Evolutionary conservation across 257 asterid genomes (phyloP), one percentile per base, ranked within the genome.

Genomic region (Solanum sejunctum): DNA sequence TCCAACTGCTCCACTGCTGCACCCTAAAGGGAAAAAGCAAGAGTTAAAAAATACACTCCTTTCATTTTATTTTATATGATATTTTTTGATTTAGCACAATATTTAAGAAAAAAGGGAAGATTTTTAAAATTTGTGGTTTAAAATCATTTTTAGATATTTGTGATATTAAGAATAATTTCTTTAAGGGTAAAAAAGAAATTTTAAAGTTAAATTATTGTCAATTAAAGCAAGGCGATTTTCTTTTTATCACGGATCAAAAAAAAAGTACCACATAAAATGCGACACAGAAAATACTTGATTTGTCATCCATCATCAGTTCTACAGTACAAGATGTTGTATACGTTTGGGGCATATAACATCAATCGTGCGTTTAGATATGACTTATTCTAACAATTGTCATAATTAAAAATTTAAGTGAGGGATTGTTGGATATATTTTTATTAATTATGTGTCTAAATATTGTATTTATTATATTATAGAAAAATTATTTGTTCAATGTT

Each of bases 1-100:
- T 52, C 61, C 63, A 77, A 52, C 63, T 77, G 82, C 47, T 77
- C 64, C 82, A 52, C 41, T 77, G 17, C 17, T 52, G 5, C 16
- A 77, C 18, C 51, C 13, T 17, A 9, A 16, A 41, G 20, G 41
- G 2, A 26, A 11, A 61, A 61, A 9, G n/a, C 1, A 60, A 8
- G 21, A 60, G 0, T 3, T 9, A 18, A 67, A 36, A 39, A 17
- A 58, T 58, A 11, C 16, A 17, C 36, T 32, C 36, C 36, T 0
- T 32, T 0, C 36, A 32, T 3, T 32, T 32, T 0, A 32, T 32
- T 32, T 32, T 32, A 32, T 32, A 3, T 32, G 36, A 0, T 0
- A 32, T 32, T 32, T 0, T 32, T 32, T 32, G 36, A 32, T 0
- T 32, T 32, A 32, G 3, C 3, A 32, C 3, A 3, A 3, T 32